These are phyloP conservation scores for Trametes elegans DNA, from an alignment of 768 basidiomycete species.

Conservation along the genomic window DNA sequence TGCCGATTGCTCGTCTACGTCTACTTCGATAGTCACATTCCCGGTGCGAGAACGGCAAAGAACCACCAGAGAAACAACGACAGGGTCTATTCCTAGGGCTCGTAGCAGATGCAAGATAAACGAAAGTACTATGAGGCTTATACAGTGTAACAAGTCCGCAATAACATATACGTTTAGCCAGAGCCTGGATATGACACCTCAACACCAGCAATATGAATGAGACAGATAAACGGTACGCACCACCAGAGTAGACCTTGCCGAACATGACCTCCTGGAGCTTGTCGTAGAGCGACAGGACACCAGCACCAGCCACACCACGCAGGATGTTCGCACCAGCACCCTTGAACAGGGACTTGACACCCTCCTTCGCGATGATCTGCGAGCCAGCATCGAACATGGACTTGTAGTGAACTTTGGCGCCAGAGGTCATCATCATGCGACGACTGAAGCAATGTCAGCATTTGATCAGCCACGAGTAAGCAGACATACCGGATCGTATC, in stretches of 20 bases:
- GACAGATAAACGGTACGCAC: conserved; percentile 41
- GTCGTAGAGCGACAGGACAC: conserved; percentile 99
- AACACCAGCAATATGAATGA: not conserved
- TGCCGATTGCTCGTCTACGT: conserved; percentile 22
- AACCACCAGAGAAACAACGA: conserved; percentile 30
- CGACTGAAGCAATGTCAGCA: conserved; percentile 58
- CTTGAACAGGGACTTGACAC: conserved; percentile 95
- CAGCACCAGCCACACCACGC: conserved; percentile 99
- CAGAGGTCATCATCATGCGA: conserved; percentile 99
- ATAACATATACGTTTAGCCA: conserved; percentile 36
- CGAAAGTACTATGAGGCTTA: conserved; percentile 31
- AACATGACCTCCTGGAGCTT: conserved; percentile 95
- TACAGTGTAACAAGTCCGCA: conserved; percentile 25
- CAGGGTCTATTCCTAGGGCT: conserved; percentile 33
- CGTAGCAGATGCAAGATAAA: conserved; percentile 29
- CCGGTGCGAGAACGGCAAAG: conserved; percentile 16
- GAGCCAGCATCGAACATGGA: conserved; percentile 97
- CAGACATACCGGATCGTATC: conserved; percentile 79
- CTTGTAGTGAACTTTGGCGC: conserved; percentile 94
- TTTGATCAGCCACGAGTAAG: not conserved
- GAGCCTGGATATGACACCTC: conserved; percentile 31
- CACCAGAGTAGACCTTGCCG: conserved; percentile 99
- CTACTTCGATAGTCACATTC: conserved; percentile 20
- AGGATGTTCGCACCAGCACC: conserved; percentile 91
- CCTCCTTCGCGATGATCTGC: conserved; percentile 96